Evolutionary conservation across 2,329 filamentous ascomycete species (phyloP).

Genomic region (Xylaria polymorpha): DNA sequence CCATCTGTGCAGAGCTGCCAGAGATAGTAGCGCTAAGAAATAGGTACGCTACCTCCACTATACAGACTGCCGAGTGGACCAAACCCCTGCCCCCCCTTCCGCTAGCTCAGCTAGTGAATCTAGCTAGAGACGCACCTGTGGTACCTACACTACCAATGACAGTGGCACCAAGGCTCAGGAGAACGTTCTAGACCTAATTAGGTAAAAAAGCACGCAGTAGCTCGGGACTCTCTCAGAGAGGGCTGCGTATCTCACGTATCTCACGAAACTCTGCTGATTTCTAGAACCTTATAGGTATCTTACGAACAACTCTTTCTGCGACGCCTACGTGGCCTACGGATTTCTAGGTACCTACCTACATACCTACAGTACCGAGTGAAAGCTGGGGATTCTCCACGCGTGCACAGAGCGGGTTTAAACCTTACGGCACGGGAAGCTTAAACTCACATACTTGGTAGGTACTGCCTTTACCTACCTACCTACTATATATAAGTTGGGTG

Average conservation of each 20-base stretch:
- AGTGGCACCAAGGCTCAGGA: not conserved
- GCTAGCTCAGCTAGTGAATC: not conserved
- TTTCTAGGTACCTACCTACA: not conserved
- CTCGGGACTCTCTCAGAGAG: not conserved
- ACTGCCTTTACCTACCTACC: too few relatives aligned
- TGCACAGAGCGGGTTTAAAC: not conserved
- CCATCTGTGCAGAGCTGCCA: constrained; percentile 28
- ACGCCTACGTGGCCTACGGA: not conserved
- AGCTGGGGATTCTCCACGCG: not conserved
- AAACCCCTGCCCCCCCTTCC: constrained; percentile 6
- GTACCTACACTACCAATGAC: constrained; percentile 7
- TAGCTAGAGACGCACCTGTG: not conserved
- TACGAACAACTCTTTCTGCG: not conserved
- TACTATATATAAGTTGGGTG: constrained; percentile 1
- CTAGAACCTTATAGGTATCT: too few relatives aligned
- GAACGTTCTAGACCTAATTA: constrained; percentile 7
- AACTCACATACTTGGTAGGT: not conserved
- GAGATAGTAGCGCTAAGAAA: constrained; percentile 17
- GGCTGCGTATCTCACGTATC: not conserved
- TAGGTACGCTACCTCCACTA: constrained; percentile 9
- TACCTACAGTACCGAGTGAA: not conserved
- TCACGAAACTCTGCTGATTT: too few relatives aligned
- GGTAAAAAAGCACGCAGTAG: not conserved
- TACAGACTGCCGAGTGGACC: constrained; percentile 28
- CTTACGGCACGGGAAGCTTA: not conserved